phyloP scores from a whole-genome alignment of 768 basidiomycete genomes.

The Cubamyces sp. region DNA sequence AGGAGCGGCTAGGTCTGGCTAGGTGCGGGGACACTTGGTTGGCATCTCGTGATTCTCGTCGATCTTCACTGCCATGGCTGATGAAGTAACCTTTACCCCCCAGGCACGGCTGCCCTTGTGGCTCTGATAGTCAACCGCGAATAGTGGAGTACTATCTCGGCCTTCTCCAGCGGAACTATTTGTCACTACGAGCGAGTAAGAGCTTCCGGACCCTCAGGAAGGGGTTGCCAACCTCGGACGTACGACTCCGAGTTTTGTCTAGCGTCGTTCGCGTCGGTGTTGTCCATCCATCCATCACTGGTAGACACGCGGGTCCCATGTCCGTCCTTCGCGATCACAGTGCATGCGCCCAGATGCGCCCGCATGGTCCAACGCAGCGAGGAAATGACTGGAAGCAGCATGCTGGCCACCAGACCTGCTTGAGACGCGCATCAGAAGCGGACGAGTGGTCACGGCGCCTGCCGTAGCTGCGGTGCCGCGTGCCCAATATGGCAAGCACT shows the following conservation, averaged over 20 bases:
- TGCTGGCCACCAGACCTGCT: slow-evolving; percentile 1
- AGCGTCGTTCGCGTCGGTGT: background rate
- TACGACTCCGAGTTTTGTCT: background rate
- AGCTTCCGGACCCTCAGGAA: background rate
- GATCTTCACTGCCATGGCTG: background rate
- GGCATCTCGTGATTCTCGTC: too few relatives aligned
- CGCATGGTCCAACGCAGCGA: background rate
- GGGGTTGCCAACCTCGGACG: slow-evolving; percentile 1
- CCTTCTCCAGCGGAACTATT: background rate
- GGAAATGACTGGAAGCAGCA: background rate
- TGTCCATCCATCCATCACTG: background rate
- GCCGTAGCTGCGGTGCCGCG: slow-evolving; percentile 7
- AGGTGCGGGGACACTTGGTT: too few relatives aligned
- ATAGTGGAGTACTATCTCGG: background rate
- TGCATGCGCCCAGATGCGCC: background rate
- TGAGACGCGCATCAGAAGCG: slow-evolving; percentile 6
- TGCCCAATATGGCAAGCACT: slow-evolving; percentile 11
- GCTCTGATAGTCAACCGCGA: background rate
- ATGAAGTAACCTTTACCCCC: background rate
- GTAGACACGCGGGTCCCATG: background rate
- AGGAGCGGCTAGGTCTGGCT: too few relatives aligned
- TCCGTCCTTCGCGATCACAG: background rate
- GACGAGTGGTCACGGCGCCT: slow-evolving; percentile 7
- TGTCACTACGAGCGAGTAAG: background rate
- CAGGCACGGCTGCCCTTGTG: background rate